A percentile compares a stretch with the other conserved stretches of the same genome.
These are phyloP conservation scores for Citrullus colocynthis DNA, from an alignment of 306 rosid genomes.

Conservation along the genomic window DNA sequence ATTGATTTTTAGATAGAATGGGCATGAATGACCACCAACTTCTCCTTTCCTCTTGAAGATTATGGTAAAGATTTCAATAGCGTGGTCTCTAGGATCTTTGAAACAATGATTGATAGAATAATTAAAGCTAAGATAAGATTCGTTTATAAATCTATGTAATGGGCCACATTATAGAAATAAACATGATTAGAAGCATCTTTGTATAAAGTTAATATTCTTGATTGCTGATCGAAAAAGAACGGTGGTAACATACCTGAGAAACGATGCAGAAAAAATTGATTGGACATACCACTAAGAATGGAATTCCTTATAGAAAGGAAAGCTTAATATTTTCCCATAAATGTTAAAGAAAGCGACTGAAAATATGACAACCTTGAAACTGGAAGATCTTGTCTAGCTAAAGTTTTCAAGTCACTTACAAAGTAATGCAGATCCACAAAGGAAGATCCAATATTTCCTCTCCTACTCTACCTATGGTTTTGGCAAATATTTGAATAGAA, in stretches of 20 bases:
- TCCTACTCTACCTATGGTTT: neutral
- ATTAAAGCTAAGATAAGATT: conserved; percentile 35
- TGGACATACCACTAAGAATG: neutral
- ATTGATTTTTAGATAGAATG: neutral
- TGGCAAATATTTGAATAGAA: neutral
- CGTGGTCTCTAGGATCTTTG: neutral
- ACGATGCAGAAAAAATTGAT: neutral
- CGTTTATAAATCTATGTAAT: conserved; percentile 17
- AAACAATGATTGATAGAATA: conserved; percentile 21
- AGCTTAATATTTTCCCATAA: neutral
- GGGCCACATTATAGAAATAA: neutral
- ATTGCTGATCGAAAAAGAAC: neutral
- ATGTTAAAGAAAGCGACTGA: neutral
- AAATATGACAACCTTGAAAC: neutral
- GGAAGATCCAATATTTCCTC: conserved; percentile 1
- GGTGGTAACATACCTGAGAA: neutral
- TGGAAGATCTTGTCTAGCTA: neutral
- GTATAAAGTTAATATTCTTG: neutral
- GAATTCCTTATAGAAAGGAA: neutral
- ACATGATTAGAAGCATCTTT: conserved; percentile 2
- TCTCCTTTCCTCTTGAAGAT: neutral
- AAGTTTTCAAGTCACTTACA: neutral
- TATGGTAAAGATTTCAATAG: neutral
- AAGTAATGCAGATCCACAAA: neutral
- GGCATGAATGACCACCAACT: neutral